Evolutionary conservation across 148 eudicot species (phyloP).

Genomic region (Pharnaceum exiguum): DNA sequence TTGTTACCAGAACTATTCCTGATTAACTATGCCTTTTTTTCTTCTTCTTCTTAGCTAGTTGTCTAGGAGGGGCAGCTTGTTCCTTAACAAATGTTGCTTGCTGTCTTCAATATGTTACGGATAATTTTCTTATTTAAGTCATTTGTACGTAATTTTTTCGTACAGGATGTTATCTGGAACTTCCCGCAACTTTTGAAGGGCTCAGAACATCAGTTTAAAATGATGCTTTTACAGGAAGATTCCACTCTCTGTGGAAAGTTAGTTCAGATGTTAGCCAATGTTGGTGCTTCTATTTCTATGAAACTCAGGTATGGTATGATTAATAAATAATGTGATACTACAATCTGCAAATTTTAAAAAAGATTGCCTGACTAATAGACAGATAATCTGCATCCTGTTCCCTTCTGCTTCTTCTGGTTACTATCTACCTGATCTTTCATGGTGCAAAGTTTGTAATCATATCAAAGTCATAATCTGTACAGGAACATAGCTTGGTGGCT

Average conservation of each 20-base stretch:
- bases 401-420: neutral
- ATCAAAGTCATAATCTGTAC: too few species aligned
- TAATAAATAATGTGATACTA: neutral
- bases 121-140: neutral
- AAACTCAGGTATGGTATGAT: constrained; percentile 67
- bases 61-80: too few species aligned
- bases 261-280: constrained; percentile 54
- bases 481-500: too few species aligned
- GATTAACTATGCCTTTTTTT: too few species aligned
- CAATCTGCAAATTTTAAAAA: neutral
- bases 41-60: too few species aligned
- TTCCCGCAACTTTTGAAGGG: constrained; percentile 77
- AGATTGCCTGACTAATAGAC: neutral
- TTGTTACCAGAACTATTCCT: too few species aligned
- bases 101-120: too few species aligned
- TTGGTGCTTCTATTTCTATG: constrained; percentile 44
- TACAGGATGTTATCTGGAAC: constrained; percentile 53
- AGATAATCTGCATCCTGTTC: neutral
- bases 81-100: too few species aligned
- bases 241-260: constrained; percentile 44
- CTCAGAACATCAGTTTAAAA: constrained; percentile 48
- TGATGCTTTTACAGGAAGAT: constrained; percentile 40
- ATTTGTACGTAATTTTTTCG: constrained; percentile 1
- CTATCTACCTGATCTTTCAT: too few species aligned
- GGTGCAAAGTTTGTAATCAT: too few species aligned